A percentile compares a stretch with the other conserved stretches of the same genome.
phyloP scores from a whole-genome alignment of 2,329 filamentous ascomycete genomes.

The Paecilomyces dactylethromorphus region DNA sequence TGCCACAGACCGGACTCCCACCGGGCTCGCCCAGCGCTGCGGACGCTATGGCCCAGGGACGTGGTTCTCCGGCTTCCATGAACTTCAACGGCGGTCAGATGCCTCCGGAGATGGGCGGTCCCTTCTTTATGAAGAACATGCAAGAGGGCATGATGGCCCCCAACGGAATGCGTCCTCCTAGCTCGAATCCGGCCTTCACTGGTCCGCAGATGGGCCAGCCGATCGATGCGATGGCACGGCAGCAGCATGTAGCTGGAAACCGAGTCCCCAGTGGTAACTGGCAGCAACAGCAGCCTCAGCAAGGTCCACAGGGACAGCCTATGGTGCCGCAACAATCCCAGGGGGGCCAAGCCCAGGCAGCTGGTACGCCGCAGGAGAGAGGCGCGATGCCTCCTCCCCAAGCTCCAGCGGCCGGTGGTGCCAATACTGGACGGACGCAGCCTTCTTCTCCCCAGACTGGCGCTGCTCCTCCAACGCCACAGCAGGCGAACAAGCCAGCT shows the following conservation, averaged over 20 bases:
- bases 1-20: slow-evolving; percentile 51
- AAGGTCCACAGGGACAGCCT: slow-evolving; percentile 31
- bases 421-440: slow-evolving; percentile 34
- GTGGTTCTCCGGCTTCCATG: slow-evolving; percentile 56
- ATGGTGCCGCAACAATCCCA: slow-evolving; percentile 44
- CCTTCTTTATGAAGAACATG: slow-evolving; percentile 41
- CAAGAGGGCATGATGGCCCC: slow-evolving; percentile 34
- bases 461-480: slow-evolving; percentile 55
- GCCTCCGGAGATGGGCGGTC: slow-evolving; percentile 38
- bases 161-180: slow-evolving; percentile 51
- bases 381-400: slow-evolving; percentile 47
- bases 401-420: slow-evolving; percentile 33
- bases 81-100: slow-evolving; percentile 47
- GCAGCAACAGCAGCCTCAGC: slow-evolving; percentile 28
- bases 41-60: slow-evolving; percentile 49
- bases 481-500: slow-evolving; percentile 51
- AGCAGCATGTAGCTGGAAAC: slow-evolving; percentile 25
- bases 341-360: slow-evolving; percentile 35
- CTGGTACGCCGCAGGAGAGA: slow-evolving; percentile 53
- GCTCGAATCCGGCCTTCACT: slow-evolving; percentile 45
- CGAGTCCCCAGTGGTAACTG: slow-evolving; percentile 37
- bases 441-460: slow-evolving; percentile 39
- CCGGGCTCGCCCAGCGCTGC: slow-evolving; percentile 50
- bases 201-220: slow-evolving; percentile 39
- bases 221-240: slow-evolving; percentile 27